Conservation (phyloP, 1,284 basidiomycete genomes). For the Athelia psychrophila region DNA sequence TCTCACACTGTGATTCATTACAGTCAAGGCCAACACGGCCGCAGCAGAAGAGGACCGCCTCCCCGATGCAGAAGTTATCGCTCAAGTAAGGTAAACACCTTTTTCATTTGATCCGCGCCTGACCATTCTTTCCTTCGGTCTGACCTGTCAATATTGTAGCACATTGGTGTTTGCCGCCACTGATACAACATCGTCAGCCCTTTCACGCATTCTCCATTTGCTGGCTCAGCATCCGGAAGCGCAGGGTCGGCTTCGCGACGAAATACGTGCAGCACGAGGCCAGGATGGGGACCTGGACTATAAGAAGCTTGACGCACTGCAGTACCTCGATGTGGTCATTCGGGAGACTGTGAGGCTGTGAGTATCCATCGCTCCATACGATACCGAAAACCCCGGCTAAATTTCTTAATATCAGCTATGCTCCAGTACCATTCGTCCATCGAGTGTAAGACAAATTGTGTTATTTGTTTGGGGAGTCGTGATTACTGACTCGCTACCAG, state of each 20-base stretch:
- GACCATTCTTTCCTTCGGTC: too few relatives aligned
- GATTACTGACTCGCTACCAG: constrained; percentile 12
- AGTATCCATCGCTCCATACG: constrained; percentile 9
- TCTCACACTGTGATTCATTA: too few relatives aligned
- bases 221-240: constrained; percentile 27
- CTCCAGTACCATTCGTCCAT: constrained; percentile 4
- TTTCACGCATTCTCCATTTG: constrained; percentile 35
- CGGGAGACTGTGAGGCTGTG: constrained; percentile 46
- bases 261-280: constrained; percentile 23
- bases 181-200: constrained; percentile 38
- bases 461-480: not conserved
- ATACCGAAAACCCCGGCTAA: too few relatives aligned
- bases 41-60: constrained; percentile 30
- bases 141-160: constrained; percentile 16
- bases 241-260: constrained; percentile 31
- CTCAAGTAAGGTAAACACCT: constrained; percentile 48
- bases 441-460: constrained; percentile 1
- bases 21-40: constrained; percentile 38
- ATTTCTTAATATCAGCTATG: constrained; percentile 1
- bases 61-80: constrained; percentile 39
- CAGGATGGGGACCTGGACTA: constrained; percentile 26
- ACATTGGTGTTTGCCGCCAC: constrained; percentile 44
- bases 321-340: constrained; percentile 42
- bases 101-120: not conserved
- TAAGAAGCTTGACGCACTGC: constrained; percentile 34